Conservation (phyloP, 805 yeast genomes). For the Lipomyces orientalis region DNA sequence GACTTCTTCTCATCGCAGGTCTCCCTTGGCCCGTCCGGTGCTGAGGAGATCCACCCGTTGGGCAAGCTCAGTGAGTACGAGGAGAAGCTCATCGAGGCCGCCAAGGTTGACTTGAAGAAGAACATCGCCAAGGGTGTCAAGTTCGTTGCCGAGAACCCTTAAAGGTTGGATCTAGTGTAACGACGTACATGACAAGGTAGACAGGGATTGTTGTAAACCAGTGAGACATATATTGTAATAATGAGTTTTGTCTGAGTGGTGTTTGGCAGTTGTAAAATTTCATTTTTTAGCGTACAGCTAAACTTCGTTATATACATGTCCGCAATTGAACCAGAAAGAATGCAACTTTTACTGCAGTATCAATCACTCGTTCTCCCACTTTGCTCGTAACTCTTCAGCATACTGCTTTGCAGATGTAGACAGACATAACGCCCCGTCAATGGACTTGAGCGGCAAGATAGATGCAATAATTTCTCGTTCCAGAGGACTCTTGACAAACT, state of each 20-base stretch:
- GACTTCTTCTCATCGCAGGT: conserved; percentile 96
- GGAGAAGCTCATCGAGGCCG: conserved; percentile 78
- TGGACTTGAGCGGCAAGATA: conserved; percentile 9
- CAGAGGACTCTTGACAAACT: background rate
- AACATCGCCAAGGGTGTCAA: conserved; percentile 94
- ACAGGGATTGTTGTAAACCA: background rate
- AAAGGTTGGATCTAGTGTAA: conserved; percentile 14
- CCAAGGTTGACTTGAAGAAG: conserved; percentile 87
- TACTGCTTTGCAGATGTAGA: conserved; percentile 10
- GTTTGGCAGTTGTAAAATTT: background rate
- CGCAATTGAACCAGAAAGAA: background rate
- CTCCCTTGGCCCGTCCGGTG: conserved; percentile 85
- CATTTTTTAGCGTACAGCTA: background rate
- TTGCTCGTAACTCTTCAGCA: conserved; percentile 16
- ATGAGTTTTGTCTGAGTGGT: background rate
- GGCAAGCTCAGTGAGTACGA: conserved; percentile 78
- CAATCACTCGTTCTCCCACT: conserved; percentile 16
- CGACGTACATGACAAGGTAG: background rate
- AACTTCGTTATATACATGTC: background rate
- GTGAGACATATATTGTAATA: background rate
- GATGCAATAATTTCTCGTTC: conserved; percentile 4
- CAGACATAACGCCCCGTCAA: conserved; percentile 31
- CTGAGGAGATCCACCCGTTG: conserved; percentile 64
- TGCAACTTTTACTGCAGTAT: background rate
- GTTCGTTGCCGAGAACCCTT: conserved; percentile 60